Percentiles rank a stretch among this genome's conserved stretches.
Evolutionary conservation across 1,284 basidiomycete genomes (phyloP).

Genomic region (Nidula niveotomentosa): DNA sequence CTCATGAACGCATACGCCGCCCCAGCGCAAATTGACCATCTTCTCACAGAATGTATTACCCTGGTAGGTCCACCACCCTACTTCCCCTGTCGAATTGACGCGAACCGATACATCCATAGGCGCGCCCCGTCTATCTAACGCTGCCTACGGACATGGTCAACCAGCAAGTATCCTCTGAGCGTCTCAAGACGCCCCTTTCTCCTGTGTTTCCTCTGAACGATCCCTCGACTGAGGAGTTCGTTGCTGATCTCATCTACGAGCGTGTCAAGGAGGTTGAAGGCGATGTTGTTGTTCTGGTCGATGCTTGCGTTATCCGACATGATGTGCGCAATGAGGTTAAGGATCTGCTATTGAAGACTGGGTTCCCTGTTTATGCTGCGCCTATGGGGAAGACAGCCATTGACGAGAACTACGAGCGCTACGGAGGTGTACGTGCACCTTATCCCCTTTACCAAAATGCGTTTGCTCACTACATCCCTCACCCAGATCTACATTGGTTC

Average conservation of each 20-base stretch:
- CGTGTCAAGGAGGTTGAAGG: slow-evolving; percentile 62
- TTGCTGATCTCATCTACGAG: slow-evolving; percentile 71
- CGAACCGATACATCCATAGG: slow-evolving; percentile 35
- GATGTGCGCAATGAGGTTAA: slow-evolving; percentile 68
- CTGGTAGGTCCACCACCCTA: slow-evolving; percentile 31
- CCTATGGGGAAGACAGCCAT: slow-evolving; percentile 91
- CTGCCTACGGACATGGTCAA: slow-evolving; percentile 86
- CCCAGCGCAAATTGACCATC: slow-evolving; percentile 76
- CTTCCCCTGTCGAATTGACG: not conserved
- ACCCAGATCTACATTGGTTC: slow-evolving; percentile 81
- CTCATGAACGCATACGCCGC: slow-evolving; percentile 56
- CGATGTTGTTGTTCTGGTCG: slow-evolving; percentile 80
- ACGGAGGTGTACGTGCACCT: slow-evolving; percentile 72
- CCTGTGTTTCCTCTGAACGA: slow-evolving; percentile 52
- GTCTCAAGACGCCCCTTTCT: slow-evolving; percentile 65
- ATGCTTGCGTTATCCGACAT: slow-evolving; percentile 87
- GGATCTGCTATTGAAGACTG: slow-evolving; percentile 70
- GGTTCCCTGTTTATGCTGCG: slow-evolving; percentile 77
- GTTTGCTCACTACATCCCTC: slow-evolving; percentile 3
- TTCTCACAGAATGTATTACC: slow-evolving; percentile 75
- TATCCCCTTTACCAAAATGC: not conserved
- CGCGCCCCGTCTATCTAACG: slow-evolving; percentile 86
- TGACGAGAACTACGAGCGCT: slow-evolving; percentile 80
- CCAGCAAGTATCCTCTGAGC: slow-evolving; percentile 64
- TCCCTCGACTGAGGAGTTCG: slow-evolving; percentile 64